Evolutionary conservation across 2,329 filamentous ascomycete species (phyloP).

Genomic region (Orbilia javanica): DNA sequence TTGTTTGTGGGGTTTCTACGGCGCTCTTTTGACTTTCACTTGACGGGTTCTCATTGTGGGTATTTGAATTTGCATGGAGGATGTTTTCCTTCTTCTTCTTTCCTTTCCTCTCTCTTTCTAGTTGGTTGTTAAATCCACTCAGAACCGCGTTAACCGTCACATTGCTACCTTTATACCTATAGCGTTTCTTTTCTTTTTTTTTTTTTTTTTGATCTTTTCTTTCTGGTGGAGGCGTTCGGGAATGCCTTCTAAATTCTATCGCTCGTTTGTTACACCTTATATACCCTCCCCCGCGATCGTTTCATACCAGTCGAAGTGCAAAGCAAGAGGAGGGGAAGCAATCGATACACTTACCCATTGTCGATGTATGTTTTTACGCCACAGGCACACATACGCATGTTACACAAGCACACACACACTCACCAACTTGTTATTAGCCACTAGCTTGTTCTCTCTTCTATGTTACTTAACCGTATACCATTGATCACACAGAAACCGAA

Average conservation of each 20-base stretch:
- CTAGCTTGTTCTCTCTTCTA: not conserved
- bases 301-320: not conserved
- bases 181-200: not conserved
- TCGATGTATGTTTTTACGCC: constrained; percentile 15
- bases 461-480: not conserved
- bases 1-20: constrained; percentile 1
- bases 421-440: constrained; percentile 8
- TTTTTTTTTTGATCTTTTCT: not conserved
- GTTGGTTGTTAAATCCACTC: not conserved
- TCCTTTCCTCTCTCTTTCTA: not conserved
- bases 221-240: constrained; percentile 33
- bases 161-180: not conserved
- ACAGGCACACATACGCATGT: too few species aligned
- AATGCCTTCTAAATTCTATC: constrained; percentile 33
- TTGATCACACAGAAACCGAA: not conserved
- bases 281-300: constrained; percentile 3
- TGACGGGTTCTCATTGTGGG: not conserved
- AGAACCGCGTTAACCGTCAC: not conserved
- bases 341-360: not conserved
- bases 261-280: not conserved
- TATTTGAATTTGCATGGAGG: constrained; percentile 3
- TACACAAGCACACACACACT: not conserved
- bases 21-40: not conserved
- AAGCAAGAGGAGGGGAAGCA: not conserved
- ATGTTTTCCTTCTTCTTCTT: not conserved